A percentile compares a stretch with the other conserved stretches of the same genome.
phyloP scores from a whole-genome alignment of 2,329 filamentous ascomycete genomes.

The Pezicula rhizophila region DNA sequence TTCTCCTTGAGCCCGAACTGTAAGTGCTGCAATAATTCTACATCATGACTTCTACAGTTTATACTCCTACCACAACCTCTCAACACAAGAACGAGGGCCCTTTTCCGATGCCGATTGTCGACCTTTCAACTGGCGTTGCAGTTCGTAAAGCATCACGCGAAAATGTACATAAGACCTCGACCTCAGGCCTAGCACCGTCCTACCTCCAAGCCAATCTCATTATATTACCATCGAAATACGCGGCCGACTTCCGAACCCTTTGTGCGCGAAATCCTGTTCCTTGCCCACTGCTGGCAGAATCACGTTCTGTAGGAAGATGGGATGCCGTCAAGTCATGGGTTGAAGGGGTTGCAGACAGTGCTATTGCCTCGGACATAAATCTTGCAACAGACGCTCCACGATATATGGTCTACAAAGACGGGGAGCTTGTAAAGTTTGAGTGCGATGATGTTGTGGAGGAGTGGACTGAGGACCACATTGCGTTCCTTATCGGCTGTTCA shows the following conservation, averaged over 20 bases:
- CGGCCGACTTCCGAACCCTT: slow-evolving; percentile 50
- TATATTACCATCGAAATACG: slow-evolving; percentile 50
- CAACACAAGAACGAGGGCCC: too few relatives aligned
- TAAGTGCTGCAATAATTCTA: too few relatives aligned
- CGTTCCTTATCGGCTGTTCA: slow-evolving; percentile 57
- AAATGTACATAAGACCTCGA: slow-evolving; percentile 25
- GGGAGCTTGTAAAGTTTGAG: slow-evolving; percentile 32
- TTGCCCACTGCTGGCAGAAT: slow-evolving; percentile 54
- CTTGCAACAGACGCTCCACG: slow-evolving; percentile 51
- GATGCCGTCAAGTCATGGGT: slow-evolving; percentile 33
- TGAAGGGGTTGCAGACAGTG: slow-evolving; percentile 19
- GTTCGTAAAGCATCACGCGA: slow-evolving; percentile 13
- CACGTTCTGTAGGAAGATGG: slow-evolving; percentile 36
- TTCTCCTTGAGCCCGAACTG: too few relatives aligned
- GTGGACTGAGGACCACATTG: slow-evolving; percentile 54
- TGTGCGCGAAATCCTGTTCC: slow-evolving; percentile 57
- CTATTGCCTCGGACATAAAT: slow-evolving; percentile 41
- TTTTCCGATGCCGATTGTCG: neutral
- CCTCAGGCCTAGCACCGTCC: slow-evolving; percentile 48
- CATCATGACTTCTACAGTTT: too few relatives aligned
- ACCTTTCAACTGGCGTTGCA: slow-evolving; percentile 9
- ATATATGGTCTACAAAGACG: slow-evolving; percentile 53
- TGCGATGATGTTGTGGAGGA: slow-evolving; percentile 38
- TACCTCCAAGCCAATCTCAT: slow-evolving; percentile 59
- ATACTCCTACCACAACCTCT: too few relatives aligned